Conservation (phyloP, 495 filamentous ascomycete genomes). For the Podospora anserina region DNA sequence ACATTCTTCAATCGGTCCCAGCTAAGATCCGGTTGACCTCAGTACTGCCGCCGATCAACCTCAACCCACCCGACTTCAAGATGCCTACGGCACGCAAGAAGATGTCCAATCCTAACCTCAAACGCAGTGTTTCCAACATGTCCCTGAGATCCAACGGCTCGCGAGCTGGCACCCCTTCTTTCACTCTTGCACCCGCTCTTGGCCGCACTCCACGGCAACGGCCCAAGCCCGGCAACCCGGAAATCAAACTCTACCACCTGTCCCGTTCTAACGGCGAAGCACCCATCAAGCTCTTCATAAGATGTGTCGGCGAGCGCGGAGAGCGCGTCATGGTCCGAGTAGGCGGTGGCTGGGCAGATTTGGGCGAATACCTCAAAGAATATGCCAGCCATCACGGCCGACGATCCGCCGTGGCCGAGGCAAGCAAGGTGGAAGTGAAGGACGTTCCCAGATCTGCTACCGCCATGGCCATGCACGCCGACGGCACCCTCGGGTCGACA, state of each 20-base stretch:
- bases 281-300: conserved; percentile 90
- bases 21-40: conserved; percentile 72
- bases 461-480: neutral
- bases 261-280: conserved; percentile 75
- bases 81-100: conserved; percentile 40
- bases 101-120: conserved; percentile 35
- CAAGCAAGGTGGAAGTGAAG: conserved; percentile 56
- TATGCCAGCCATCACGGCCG: conserved; percentile 86
- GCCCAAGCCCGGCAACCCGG: conserved; percentile 50
- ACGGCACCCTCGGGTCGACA: conserved; percentile 34
- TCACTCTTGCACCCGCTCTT: conserved; percentile 64
- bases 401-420: conserved; percentile 39
- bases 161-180: conserved; percentile 62
- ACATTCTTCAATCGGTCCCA: conserved; percentile 76
- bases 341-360: conserved; percentile 92
- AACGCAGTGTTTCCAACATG: conserved; percentile 43
- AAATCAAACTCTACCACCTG: conserved; percentile 89
- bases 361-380: conserved; percentile 90
- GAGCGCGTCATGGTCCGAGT: conserved; percentile 97
- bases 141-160: conserved; percentile 41
- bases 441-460: conserved; percentile 42
- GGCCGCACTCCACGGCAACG: conserved; percentile 43
- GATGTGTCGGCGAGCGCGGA: conserved; percentile 82
- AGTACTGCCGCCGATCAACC: conserved; percentile 42
- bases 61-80: conserved; percentile 48